Base-by-base conservation (phyloP, 192 early-diverging fungal genomes). In the Backusella circina region DNA sequence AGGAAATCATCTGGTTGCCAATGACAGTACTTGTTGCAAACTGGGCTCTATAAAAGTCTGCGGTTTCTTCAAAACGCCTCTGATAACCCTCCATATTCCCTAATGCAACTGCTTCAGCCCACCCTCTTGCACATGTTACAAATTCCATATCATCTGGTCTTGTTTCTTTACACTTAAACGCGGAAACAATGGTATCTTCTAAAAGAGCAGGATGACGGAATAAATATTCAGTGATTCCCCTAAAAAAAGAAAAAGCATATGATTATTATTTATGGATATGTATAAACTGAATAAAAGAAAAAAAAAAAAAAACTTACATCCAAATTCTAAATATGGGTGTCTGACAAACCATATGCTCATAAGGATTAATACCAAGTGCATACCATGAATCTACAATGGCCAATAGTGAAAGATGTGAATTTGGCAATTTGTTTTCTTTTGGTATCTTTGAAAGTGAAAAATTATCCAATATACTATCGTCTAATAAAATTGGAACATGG, bases 381-480 rank as follows among this genome's bases (percentile, higher is more conserved):
- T 94, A 86, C 97, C 97, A 99, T 73, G 95, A 97, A 73, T 97
- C 97, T 0, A 89, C 97, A 76, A 97, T 97, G 37, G 95, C 93
- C 50, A 99, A 80, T 28, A 99, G 77, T 3, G 96, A 98, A 36
- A 99, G 82, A 73, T 99, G 97, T 1, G 96, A 98, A 79, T 99
- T 99, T 30, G 91, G 90, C 51, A 79, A 80, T 69, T 90, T 86
- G 75, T 88, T 74, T 16, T 89, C 85, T 77, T 86, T 88, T 0
- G 93, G 92, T 31, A 94, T 90, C 70, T 82, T 89, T 21, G 95
- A 94, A 5, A 98, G 86, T 21, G 95, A 96, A 68, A 92, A 95
- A 77, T 94, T 85, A 61, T 98, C 95, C 38, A 98, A 82, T 13
- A 96, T 74, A 16, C 87, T 84, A 79, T 97, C 95, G 13, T 91